Conservation (phyloP, 2,329 filamentous ascomycete genomes). For the Cytospora chrysosperma region DNA sequence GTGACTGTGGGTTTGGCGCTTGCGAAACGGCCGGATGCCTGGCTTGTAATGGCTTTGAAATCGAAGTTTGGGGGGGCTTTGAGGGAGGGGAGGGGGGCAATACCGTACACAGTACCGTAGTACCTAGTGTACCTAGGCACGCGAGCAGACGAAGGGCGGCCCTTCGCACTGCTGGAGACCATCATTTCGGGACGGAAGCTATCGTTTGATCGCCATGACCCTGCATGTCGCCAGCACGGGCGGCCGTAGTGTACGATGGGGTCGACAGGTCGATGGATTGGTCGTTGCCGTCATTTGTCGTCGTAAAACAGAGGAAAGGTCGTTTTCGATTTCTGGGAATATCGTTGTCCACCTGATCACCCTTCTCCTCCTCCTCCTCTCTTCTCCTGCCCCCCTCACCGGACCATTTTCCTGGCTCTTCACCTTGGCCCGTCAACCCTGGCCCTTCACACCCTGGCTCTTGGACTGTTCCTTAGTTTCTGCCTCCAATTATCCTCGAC, state of each 20-base stretch:
- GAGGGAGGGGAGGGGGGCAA: not conserved
- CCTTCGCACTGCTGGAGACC: not conserved
- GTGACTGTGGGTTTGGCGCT: not conserved
- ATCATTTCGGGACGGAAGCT: not conserved
- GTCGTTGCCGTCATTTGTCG: slow-evolving; percentile 5
- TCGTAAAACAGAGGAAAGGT: slow-evolving; percentile 5
- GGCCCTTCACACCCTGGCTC: too few relatives aligned
- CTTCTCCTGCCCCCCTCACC: not conserved
- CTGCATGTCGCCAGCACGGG: not conserved
- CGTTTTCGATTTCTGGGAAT: not conserved
- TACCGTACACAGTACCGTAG: too few relatives aligned
- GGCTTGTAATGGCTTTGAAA: not conserved
- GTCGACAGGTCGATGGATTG: not conserved
- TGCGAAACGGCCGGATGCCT: not conserved
- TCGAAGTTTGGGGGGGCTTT: not conserved
- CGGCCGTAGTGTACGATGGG: not conserved
- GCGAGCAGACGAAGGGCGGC: too few relatives aligned
- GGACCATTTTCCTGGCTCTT: too few relatives aligned
- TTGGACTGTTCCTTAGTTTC: not conserved
- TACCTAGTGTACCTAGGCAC: too few relatives aligned
- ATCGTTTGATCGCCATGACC: slow-evolving; percentile 11
- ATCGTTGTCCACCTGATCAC: too few relatives aligned
- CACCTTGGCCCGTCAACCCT: too few relatives aligned
- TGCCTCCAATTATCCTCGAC: not conserved
- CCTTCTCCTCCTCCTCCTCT: not conserved